Conservation (phyloP, 1,284 basidiomycete species). For the Cryptococcus amylolentus region DNA sequence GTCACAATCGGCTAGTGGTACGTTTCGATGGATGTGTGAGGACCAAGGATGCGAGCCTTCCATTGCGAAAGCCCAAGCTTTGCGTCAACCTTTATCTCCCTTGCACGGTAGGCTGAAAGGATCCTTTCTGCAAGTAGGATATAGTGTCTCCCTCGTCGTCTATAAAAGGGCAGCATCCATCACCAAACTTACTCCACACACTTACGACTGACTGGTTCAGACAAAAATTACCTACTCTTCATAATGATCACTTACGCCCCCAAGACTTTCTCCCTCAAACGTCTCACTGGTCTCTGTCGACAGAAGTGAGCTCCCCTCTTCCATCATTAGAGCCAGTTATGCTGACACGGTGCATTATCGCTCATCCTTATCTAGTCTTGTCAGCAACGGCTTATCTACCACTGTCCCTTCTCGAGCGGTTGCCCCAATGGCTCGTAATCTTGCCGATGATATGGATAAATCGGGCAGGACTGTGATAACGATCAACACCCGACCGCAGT, state of each 20-base stretch:
- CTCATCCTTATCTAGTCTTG: background rate
- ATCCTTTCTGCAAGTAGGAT: no score
- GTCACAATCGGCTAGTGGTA: no score
- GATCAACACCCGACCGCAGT: conserved; percentile 3
- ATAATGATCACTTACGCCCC: conserved; percentile 20
- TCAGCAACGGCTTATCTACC: background rate
- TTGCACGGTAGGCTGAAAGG: no score
- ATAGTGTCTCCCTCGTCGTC: no score
- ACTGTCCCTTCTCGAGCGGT: background rate
- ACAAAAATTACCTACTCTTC: background rate
- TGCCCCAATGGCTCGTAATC: background rate
- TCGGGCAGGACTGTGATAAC: conserved; percentile 1
- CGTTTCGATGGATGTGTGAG: no score
- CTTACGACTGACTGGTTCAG: background rate
- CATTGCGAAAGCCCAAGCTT: no score
- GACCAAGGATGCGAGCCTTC: no score
- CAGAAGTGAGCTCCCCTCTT: conserved; percentile 10
- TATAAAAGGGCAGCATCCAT: no score
- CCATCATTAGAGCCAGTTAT: background rate
- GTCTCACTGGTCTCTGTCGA: conserved; percentile 9
- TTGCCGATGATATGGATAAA: background rate
- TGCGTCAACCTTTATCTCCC: no score
- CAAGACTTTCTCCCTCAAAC: conserved; percentile 12
- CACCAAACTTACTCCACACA: no score
- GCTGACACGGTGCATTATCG: background rate